Base-by-base conservation (phyloP, 2,329 filamentous ascomycete species). In the Juglanconis oblonga region DNA sequence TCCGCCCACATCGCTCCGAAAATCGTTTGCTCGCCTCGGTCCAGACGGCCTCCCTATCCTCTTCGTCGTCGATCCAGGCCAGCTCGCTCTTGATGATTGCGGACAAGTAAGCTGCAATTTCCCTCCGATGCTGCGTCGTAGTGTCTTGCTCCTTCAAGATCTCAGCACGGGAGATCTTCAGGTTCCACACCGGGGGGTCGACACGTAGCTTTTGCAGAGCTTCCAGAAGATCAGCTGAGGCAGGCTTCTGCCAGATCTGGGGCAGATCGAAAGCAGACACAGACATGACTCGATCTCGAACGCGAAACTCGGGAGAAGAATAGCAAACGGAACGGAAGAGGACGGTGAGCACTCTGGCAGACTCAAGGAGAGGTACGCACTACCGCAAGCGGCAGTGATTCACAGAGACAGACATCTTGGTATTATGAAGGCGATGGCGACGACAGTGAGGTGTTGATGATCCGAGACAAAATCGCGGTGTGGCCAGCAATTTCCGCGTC, bases 1-100 rank as follows among this genome's bases (percentile, higher is more conserved):
- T 83, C 56, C 95, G 83, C 1, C 95, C 95, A 63, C 92, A 96
- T 14, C 94, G 83, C 73, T 97, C 93, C 48, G 91, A 88, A 63
- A 98, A 82, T 52, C 94, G 83, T 62, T 83, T 83, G 66, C 92
- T 92, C 1, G 94, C 92, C 65, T 87, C 79, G 50, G 90, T 86
- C 90, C 92, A 96, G 13, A 96, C 74, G 5, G 74, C 69, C 70
- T 94, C 91, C 68, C 81, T 85, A 64, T 84, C 77, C 3, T 84
- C 84, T 31, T 91, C 87, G 61, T 85, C 79, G 7, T 81, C 72
- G 59, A 94, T 83, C 91, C 91, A 95, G 14, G 73, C 70, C 42
- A 95, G 78, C 4, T 80, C 77, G 67, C 82, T 91, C 67, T 83
- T 83, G 67, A 93, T 83, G 65, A 94, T 86, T 48, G 80, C 81